Conservation (phyloP, 1,284 basidiomycete genomes). For the Polyporus tsugae region DNA sequence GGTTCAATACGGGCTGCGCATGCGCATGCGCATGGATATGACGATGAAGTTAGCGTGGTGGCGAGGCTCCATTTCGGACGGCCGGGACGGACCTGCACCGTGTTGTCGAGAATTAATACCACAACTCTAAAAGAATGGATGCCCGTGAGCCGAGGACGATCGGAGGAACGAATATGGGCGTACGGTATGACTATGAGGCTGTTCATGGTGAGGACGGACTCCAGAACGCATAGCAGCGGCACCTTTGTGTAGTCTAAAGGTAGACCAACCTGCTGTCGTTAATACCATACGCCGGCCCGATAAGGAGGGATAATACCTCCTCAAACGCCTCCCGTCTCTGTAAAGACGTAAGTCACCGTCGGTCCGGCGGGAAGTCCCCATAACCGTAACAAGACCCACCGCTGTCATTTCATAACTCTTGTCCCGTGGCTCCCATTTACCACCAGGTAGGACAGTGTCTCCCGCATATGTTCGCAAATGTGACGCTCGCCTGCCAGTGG, state of each 20-base stretch:
- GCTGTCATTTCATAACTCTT: slow-evolving; percentile 79
- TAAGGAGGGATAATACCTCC: slow-evolving; percentile 54
- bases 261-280: slow-evolving; percentile 72
- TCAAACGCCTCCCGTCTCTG: slow-evolving; percentile 81
- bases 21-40: slow-evolving; percentile 23
- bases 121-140: slow-evolving; percentile 64
- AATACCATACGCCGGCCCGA: slow-evolving; percentile 8
- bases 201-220: slow-evolving; percentile 79
- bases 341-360: slow-evolving; percentile 3
- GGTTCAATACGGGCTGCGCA: slow-evolving; percentile 77
- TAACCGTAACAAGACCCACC: slow-evolving; percentile 52
- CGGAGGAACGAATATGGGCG: slow-evolving; percentile 39
- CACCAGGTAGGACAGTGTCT: slow-evolving; percentile 87
- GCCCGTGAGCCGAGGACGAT: slow-evolving; percentile 6
- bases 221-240: slow-evolving; percentile 77
- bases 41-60: slow-evolving; percentile 4
- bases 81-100: slow-evolving; percentile 55
- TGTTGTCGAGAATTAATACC: slow-evolving; percentile 80
- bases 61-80: slow-evolving; percentile 2
- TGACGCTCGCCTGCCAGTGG: slow-evolving; percentile 65
- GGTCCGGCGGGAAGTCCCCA: neutral
- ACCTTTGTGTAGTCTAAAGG: slow-evolving; percentile 72
- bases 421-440: slow-evolving; percentile 78
- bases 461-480: slow-evolving; percentile 80
- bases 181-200: slow-evolving; percentile 83